Percentiles rank a stretch among this genome's conserved stretches.
These are phyloP conservation scores for Chrysosporium queenslandicum DNA, from an alignment of 2,329 filamentous ascomycete species.

Conservation along the genomic window DNA sequence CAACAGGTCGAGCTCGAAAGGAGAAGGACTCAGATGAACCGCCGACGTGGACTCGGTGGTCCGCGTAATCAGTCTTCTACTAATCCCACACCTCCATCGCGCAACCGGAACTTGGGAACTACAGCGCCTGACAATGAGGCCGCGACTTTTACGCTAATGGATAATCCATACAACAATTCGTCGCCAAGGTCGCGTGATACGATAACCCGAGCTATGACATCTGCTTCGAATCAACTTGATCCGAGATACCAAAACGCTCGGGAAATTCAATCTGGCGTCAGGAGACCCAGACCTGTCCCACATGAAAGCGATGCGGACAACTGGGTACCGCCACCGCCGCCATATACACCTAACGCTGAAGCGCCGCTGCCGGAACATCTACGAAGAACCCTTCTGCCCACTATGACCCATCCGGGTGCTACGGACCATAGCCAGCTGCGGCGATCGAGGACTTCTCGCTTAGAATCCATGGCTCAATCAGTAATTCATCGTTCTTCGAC, in stretches of 20 bases:
- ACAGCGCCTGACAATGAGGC: constrained; percentile 20
- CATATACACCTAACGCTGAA: constrained; percentile 44
- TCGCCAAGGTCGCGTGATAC: constrained; percentile 61
- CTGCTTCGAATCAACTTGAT: constrained; percentile 64
- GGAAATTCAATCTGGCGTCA: constrained; percentile 2
- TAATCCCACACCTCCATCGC: constrained; percentile 2
- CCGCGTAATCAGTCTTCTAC: not conserved
- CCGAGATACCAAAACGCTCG: constrained; percentile 14
- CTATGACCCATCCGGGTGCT: constrained; percentile 17
- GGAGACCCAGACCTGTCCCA: constrained; percentile 54
- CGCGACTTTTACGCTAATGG: constrained; percentile 48
- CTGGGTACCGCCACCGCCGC: constrained; percentile 77
- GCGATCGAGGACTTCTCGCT: constrained; percentile 21
- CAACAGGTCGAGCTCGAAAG: constrained; percentile 70
- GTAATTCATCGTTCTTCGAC: constrained; percentile 11
- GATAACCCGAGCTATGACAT: constrained; percentile 59
- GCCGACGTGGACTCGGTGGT: constrained; percentile 40
- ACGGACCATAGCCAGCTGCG: not conserved
- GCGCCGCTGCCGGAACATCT: constrained; percentile 29
- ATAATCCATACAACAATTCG: constrained; percentile 62
- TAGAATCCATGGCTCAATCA: constrained; percentile 20
- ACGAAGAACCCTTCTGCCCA: constrained; percentile 27
- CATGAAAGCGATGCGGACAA: constrained; percentile 83
- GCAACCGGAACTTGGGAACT: constrained; percentile 24
- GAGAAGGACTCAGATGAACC: constrained; percentile 59